Evolutionary conservation across 202 grass and related monocot genomes (phyloP).

Genomic region (Brachypodium distachyon): DNA sequence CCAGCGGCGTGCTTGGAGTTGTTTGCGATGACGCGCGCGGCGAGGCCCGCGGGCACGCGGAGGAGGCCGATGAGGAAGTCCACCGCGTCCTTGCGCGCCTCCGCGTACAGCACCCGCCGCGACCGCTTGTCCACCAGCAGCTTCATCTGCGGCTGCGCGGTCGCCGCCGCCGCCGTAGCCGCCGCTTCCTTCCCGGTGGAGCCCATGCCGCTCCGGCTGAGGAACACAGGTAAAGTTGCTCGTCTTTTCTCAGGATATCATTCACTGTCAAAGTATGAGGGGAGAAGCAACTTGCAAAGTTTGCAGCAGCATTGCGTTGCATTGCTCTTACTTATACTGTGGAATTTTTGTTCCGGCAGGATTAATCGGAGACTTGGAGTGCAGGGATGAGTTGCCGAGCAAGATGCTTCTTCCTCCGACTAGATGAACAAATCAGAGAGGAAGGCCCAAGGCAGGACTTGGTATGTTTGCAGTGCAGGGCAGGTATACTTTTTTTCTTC

Average conservation of each 20-base stretch:
- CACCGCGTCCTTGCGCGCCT: conserved; percentile 62
- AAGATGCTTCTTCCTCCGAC: neutral
- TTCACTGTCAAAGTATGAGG: neutral
- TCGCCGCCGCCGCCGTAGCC: too few species aligned
- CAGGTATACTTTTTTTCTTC: conserved; percentile 12
- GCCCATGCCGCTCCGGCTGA: neutral
- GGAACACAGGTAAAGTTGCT: neutral
- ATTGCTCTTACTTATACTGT: conserved; percentile 5
- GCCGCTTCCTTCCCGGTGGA: neutral
- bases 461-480: conserved; percentile 29
- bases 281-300: neutral
- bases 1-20: neutral
- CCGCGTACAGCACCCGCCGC: conserved; percentile 49
- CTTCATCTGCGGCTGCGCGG: conserved; percentile 37
- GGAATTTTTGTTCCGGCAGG: neutral
- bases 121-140: conserved; percentile 60
- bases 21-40: conserved; percentile 35
- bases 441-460: conserved; percentile 5
- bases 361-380: neutral
- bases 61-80: conserved; percentile 75
- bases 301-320: neutral
- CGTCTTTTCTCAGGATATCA: neutral
- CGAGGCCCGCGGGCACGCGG: conserved; percentile 40
- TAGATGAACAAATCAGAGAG: neutral
- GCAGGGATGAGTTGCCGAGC: neutral